phyloP scores from a whole-genome alignment of 305 asterid species.

The Striga hermonthica region DNA sequence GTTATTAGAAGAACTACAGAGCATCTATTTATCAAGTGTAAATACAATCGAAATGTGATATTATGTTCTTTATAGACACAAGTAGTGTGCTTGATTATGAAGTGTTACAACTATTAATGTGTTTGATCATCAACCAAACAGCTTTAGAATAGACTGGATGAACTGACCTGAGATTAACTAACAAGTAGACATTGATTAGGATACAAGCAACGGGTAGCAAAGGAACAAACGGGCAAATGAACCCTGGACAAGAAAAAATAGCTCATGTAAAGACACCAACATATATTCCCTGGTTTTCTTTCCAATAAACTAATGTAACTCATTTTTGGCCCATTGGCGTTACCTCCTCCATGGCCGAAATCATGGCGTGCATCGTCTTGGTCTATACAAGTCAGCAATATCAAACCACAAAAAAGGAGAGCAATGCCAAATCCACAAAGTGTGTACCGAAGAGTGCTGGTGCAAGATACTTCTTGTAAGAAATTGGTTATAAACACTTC shows the following conservation, averaged over 20 bases:
- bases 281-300: background rate
- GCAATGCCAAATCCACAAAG: constrained; percentile 62
- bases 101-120: background rate
- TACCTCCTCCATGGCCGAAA: constrained; percentile 92
- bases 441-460: constrained; percentile 56
- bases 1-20: background rate
- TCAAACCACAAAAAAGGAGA: constrained; percentile 59
- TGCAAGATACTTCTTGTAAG: constrained; percentile 15
- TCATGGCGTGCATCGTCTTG: constrained; percentile 88
- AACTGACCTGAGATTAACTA: constrained; percentile 86
- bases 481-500: constrained; percentile 1
- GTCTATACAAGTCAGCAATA: constrained; percentile 53
- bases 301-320: background rate
- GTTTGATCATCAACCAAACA: constrained; percentile 1
- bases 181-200: constrained; percentile 79
- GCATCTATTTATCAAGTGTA: background rate
- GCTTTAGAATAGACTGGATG: constrained; percentile 6
- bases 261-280: constrained; percentile 10
- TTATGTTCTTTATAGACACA: too few relatives aligned
- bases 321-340: background rate
- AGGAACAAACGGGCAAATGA: constrained; percentile 86
- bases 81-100: background rate
- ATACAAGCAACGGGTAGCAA: constrained; percentile 73
- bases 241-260: constrained; percentile 45
- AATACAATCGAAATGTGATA: too few relatives aligned